These are phyloP conservation scores for Knufia petricola DNA, from an alignment of 2,329 filamentous ascomycete species.

Conservation along the genomic window DNA sequence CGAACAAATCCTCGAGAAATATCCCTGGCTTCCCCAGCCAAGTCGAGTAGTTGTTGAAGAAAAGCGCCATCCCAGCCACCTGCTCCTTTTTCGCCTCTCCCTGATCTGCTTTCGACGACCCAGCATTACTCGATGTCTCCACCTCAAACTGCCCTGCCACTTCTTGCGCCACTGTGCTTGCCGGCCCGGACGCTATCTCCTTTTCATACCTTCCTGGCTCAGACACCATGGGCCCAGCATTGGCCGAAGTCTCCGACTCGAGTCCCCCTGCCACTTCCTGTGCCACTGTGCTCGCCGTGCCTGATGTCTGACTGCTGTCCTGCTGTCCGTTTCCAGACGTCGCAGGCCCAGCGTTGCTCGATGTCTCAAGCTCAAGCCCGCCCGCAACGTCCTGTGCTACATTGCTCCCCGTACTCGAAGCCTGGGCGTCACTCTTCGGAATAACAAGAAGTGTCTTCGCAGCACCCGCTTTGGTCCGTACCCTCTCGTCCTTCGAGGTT, in stretches of 20 bases:
- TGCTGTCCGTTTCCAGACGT: no score
- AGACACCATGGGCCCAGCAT: background rate
- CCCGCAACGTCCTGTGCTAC: no score
- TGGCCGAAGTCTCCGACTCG: background rate
- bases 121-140: slow-evolving; percentile 10
- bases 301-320: background rate
- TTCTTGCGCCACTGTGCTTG: no score
- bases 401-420: slow-evolving; percentile 22
- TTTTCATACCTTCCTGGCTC: background rate
- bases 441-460: slow-evolving; percentile 67
- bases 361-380: no score
- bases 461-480: slow-evolving; percentile 39
- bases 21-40: slow-evolving; percentile 83
- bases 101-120: no score
- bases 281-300: background rate
- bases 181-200: background rate
- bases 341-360: no score
- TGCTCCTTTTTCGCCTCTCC: slow-evolving; percentile 26
- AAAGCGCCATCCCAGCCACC: slow-evolving; percentile 71
- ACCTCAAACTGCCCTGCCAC: no score
- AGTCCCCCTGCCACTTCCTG: background rate
- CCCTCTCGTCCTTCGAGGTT: slow-evolving; percentile 11
- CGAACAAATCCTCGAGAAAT: slow-evolving; percentile 89
- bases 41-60: slow-evolving; percentile 93
- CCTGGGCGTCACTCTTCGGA: slow-evolving; percentile 35